Conservation (phyloP, 495 filamentous ascomycete genomes). For the Xylaria scruposa region DNA sequence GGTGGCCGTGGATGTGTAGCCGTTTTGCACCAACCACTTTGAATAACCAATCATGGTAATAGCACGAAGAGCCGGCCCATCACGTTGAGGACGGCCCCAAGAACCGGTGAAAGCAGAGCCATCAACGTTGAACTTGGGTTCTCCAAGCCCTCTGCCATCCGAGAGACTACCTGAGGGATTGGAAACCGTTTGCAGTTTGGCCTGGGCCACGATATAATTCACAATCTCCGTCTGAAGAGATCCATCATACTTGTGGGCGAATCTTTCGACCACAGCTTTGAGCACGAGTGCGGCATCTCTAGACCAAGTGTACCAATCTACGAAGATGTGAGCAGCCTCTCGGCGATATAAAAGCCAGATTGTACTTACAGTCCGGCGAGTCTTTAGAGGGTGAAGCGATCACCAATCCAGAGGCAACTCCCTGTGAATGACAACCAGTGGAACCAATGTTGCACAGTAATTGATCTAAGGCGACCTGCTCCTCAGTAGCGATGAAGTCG, state of each 20-base stretch:
- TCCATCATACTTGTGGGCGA: constrained; percentile 60
- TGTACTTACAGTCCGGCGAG: constrained; percentile 64
- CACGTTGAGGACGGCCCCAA: constrained; percentile 76
- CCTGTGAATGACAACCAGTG: constrained; percentile 53
- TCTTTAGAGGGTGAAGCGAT: constrained; percentile 67
- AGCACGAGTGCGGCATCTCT: constrained; percentile 71
- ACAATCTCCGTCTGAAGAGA: constrained; percentile 61
- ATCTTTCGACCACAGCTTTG: constrained; percentile 65
- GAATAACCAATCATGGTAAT: constrained; percentile 58
- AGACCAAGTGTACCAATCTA: constrained; percentile 74
- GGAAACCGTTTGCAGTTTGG: constrained; percentile 64
- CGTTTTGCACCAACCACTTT: constrained; percentile 56
- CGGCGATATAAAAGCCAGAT: not conserved
- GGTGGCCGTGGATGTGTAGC: constrained; percentile 49
- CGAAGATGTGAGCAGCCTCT: constrained; percentile 13
- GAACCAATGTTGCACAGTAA: constrained; percentile 69
- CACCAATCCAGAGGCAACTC: constrained; percentile 60
- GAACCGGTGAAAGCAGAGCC: constrained; percentile 63
- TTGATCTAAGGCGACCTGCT: constrained; percentile 55
- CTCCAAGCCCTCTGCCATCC: constrained; percentile 61
- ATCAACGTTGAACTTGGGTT: constrained; percentile 68
- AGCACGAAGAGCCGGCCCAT: constrained; percentile 74
- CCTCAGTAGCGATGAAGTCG: constrained; percentile 63
- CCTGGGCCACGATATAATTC: constrained; percentile 63
- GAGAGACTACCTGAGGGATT: constrained; percentile 65